Percentiles rank a stretch among this genome's conserved stretches.
These are phyloP conservation scores for Heimioporus sp. DNA, from an alignment of 768 basidiomycete species.

Conservation along the genomic window DNA sequence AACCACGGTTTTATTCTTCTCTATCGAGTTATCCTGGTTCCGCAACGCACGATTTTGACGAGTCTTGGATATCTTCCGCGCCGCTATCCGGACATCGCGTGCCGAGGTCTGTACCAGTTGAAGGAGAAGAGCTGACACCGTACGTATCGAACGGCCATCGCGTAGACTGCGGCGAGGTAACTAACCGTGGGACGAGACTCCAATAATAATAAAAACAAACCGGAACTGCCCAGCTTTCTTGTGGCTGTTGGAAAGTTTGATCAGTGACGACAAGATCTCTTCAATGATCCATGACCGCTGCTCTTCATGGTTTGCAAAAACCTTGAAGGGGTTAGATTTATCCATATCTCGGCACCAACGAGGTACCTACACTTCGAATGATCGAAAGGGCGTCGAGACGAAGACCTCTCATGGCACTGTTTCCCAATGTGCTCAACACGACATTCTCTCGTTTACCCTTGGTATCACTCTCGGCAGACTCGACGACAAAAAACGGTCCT, in stretches of 20 bases:
- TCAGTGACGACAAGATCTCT: constrained; percentile 87
- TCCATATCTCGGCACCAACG: neutral
- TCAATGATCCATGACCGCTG: constrained; percentile 98
- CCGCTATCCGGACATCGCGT: constrained; percentile 78
- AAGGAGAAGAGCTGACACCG: constrained; percentile 87
- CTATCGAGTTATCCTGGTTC: constrained; percentile 57
- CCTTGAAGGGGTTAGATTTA: constrained; percentile 42
- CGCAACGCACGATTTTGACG: constrained; percentile 62
- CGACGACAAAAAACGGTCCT: constrained; percentile 91
- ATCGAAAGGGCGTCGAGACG: constrained; percentile 79
- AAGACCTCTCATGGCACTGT: constrained; percentile 77
- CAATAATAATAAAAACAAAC: constrained; percentile 39
- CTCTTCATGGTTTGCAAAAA: constrained; percentile 87
- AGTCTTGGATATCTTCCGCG: constrained; percentile 56
- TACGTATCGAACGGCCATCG: constrained; percentile 89
- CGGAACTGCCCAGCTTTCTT: constrained; percentile 88
- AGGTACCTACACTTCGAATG: constrained; percentile 71
- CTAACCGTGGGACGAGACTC: neutral
- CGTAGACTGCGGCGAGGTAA: constrained; percentile 57
- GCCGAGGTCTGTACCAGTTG: constrained; percentile 97
- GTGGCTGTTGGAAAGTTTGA: constrained; percentile 86
- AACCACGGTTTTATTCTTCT: constrained; percentile 50
- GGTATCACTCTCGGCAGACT: constrained; percentile 53
- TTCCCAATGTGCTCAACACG: constrained; percentile 66
- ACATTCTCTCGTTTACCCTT: constrained; percentile 56